These are phyloP conservation scores for Lathyrus oleraceus DNA, from an alignment of 306 rosid species.

Conservation along the genomic window DNA sequence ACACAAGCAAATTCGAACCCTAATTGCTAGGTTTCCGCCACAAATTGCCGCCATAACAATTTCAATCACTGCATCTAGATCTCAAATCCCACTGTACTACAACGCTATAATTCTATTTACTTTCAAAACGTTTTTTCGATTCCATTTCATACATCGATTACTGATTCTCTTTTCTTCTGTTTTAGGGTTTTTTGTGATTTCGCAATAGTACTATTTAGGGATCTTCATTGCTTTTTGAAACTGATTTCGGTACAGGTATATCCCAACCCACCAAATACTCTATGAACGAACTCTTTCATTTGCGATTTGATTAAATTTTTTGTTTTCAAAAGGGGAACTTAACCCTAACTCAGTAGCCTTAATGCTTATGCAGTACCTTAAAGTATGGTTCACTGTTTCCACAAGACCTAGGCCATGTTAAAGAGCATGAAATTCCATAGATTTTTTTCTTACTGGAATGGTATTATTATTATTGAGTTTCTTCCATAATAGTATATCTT, in stretches of 20 bases:
- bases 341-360: background rate
- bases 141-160: background rate
- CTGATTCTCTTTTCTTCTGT: background rate
- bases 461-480: background rate
- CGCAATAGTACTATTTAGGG: background rate
- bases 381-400: background rate
- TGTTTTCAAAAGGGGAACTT: background rate
- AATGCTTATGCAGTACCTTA: background rate
- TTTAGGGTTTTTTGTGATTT: background rate
- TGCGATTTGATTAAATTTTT: background rate
- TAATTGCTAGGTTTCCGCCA: background rate
- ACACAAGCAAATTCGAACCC: constrained; percentile 1
- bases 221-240: background rate
- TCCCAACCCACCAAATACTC: too few species aligned
- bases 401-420: background rate
- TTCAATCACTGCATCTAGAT: background rate
- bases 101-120: background rate
- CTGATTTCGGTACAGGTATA: constrained; percentile 5
- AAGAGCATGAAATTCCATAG: background rate
- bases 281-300: too few species aligned
- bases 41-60: constrained; percentile 4
- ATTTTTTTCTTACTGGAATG: background rate
- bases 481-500: background rate
- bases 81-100: background rate
- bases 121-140: background rate